Percentiles rank a stretch among this genome's conserved stretches.
Evolutionary conservation across 768 basidiomycete species (phyloP).

Genomic region (Tricholoma matsutake): DNA sequence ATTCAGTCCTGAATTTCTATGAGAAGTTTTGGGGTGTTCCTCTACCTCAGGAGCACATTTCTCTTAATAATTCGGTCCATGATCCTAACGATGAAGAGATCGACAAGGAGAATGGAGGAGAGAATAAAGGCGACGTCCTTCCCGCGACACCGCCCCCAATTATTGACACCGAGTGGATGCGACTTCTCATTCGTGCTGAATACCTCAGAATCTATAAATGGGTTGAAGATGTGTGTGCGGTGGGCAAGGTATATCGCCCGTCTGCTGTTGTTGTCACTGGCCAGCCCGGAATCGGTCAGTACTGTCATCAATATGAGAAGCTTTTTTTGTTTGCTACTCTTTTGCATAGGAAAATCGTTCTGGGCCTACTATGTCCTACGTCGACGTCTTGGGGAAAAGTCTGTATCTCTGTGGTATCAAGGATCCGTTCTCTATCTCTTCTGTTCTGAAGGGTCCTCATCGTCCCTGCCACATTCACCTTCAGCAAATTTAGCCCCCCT

Average conservation of each 20-base stretch:
- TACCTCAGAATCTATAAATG: conserved; percentile 10
- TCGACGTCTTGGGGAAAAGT: conserved; percentile 9
- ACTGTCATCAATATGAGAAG: background rate
- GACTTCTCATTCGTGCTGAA: conserved; percentile 9
- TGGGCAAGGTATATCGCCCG: conserved; percentile 1
- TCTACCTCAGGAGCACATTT: background rate
- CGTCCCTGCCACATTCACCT: conserved; percentile 1
- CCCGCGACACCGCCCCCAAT: conserved; percentile 2
- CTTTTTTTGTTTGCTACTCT: no score
- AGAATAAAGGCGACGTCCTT: background rate
- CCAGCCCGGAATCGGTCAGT: conserved; percentile 10
- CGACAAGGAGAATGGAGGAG: background rate
- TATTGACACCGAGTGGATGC: background rate
- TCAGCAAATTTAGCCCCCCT: background rate
- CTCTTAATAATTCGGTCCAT: background rate
- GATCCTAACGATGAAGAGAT: background rate
- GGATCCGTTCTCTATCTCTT: conserved; percentile 5
- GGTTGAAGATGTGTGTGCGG: conserved; percentile 3
- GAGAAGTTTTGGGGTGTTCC: background rate
- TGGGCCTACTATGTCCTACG: conserved; percentile 8
- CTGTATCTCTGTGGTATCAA: conserved; percentile 7
- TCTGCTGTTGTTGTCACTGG: conserved; percentile 9
- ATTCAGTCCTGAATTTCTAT: background rate
- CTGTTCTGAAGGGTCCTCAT: conserved; percentile 6
- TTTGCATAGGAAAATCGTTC: conserved; percentile 4